These are phyloP conservation scores for Kwoniella shivajii DNA, from an alignment of 1,284 basidiomycete genomes.

Conservation along the genomic window DNA sequence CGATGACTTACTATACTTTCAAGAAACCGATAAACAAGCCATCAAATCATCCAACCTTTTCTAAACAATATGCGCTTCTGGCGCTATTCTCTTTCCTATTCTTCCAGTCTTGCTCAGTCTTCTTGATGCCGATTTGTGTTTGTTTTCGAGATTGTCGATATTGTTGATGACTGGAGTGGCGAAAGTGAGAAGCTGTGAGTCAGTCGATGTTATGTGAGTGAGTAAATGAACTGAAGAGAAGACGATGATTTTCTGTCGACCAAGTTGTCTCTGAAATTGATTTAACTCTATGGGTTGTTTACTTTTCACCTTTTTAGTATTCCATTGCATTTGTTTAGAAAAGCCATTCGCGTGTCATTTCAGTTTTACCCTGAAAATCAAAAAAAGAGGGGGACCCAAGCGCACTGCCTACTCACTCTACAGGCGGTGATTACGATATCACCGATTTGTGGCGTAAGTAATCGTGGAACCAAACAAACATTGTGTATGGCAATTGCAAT, in stretches of 20 bases:
- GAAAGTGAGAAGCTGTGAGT: too few species aligned
- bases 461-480: conserved; percentile 14
- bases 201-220: too few species aligned
- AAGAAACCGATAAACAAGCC: neutral
- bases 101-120: neutral
- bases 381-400: too few species aligned
- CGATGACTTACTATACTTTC: conserved; percentile 2
- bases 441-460: neutral
- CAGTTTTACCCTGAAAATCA: conserved; percentile 14
- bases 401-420: neutral
- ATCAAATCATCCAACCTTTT: conserved; percentile 15
- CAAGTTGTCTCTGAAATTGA: neutral
- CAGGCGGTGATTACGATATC: neutral
- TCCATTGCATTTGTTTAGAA: neutral
- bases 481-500: neutral
- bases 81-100: neutral
- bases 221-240: too few species aligned
- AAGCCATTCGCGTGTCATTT: conserved; percentile 13
- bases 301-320: neutral
- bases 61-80: neutral
- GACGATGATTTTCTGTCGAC: neutral
- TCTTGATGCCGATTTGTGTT: too few species aligned
- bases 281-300: conserved; percentile 11
- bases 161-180: too few species aligned
- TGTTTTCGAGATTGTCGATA: too few species aligned